Evolutionary conservation across 495 filamentous ascomycete genomes (phyloP).

Genomic region (Glarea lozoyensis): DNA sequence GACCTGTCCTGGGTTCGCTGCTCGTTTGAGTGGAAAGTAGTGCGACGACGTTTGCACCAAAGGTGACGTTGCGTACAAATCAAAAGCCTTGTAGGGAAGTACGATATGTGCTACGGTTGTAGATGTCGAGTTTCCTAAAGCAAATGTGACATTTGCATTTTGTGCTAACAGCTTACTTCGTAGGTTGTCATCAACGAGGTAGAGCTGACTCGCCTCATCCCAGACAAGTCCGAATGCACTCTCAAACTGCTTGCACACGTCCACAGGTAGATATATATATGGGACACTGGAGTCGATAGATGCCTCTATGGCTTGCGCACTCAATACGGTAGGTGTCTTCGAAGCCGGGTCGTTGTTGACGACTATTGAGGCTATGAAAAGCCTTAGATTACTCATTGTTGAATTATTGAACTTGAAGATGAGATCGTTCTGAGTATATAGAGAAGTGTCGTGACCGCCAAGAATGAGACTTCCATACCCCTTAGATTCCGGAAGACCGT

Average conservation of each 20-base stretch:
- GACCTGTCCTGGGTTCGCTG: constrained; percentile 41
- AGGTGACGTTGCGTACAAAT: constrained; percentile 33
- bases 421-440: constrained; percentile 37
- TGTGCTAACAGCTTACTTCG: constrained; percentile 31
- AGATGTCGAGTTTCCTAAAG: constrained; percentile 30
- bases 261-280: constrained; percentile 45
- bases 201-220: constrained; percentile 34
- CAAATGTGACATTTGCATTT: constrained; percentile 42
- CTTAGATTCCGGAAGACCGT: constrained; percentile 36
- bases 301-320: constrained; percentile 23
- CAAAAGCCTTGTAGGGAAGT: constrained; percentile 46
- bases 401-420: constrained; percentile 24
- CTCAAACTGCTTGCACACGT: constrained; percentile 44
- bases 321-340: constrained; percentile 14
- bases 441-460: constrained; percentile 45
- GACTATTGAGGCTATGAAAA: no score
- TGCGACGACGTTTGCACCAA: constrained; percentile 25
- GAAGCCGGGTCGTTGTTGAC: constrained; percentile 1
- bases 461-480: constrained; percentile 43
- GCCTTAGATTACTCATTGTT: constrained; percentile 2
- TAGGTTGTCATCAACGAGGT: constrained; percentile 38
- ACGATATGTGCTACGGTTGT: constrained; percentile 36
- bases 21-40: constrained; percentile 48
- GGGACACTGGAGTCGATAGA: constrained; percentile 46
- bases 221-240: constrained; percentile 39